phyloP scores from a whole-genome alignment of 140 eudicot genomes.

The Ambrosia hybrid region DNA sequence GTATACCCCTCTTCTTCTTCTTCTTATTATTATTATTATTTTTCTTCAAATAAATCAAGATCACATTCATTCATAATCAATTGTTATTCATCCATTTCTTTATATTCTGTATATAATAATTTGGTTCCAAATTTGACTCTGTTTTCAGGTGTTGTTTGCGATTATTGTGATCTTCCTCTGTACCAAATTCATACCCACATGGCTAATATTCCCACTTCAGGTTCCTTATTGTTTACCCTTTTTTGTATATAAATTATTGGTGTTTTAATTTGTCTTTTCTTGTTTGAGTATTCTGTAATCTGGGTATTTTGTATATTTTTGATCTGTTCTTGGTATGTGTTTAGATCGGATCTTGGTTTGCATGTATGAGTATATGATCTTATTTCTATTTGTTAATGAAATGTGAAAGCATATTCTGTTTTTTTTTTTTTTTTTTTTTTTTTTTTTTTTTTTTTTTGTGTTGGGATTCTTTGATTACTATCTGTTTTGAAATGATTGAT shows the following conservation, averaged over 20 bases:
- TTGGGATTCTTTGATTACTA: constrained; percentile 3
- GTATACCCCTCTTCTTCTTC: constrained; percentile 14
- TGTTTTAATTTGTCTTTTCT: not conserved
- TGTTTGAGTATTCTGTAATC: not conserved
- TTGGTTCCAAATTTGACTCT: not conserved
- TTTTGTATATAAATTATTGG: not conserved
- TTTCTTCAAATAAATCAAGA: constrained; percentile 24
- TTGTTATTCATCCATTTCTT: not conserved
- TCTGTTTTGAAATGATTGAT: not conserved
- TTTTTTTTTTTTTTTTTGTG: no score
- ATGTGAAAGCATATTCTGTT: constrained; percentile 4
- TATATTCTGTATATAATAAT: not conserved
- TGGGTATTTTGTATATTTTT: not conserved
- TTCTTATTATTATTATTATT: not conserved
- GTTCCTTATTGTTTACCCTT: constrained; percentile 27
- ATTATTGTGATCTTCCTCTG: constrained; percentile 7
- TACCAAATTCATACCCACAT: constrained; percentile 37
- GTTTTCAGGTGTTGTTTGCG: constrained; percentile 22
- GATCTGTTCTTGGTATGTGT: constrained; percentile 12
- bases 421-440: no score
- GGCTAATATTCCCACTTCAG: constrained; percentile 43
- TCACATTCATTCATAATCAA: constrained; percentile 13
- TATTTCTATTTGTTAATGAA: not conserved
- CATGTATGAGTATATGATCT: constrained; percentile 21
- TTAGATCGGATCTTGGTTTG: constrained; percentile 18